Base-by-base conservation (phyloP, 345 rosid genomes). In the Turritis glabra region DNA sequence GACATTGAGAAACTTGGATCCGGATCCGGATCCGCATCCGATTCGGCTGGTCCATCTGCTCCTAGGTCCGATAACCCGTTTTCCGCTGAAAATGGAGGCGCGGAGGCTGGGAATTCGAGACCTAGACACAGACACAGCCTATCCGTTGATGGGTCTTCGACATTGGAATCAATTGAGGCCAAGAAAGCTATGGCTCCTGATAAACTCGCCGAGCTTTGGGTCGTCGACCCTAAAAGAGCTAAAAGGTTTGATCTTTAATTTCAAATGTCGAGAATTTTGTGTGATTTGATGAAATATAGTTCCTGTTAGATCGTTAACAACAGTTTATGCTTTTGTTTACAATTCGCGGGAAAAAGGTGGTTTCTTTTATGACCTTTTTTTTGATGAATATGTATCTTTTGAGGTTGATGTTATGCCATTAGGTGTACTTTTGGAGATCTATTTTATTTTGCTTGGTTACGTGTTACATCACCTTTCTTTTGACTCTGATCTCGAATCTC, bases 101-200 rank as follows among this genome's bases (percentile, higher is more conserved):
- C 27, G 2, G 72, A 61, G 8, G 69, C 62, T 25, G 74, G 52
- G 1, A 71, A 52, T 56, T 72, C 69, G 5, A 72, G 81, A 69
- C 83, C 86, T n/a, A 77, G 93, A 69, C 99, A 95, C 57, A 80
- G 96, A 67, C 84, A 94, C 58, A 91, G 98, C 83, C 88, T 87
- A 65, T 94, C 97, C 10, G 83, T 85, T 55, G 97, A 88, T 65
- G 93, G 91, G 48, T 82, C 84, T 9, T 82, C 88, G 60, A 65
- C 65, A 32, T 32, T 80, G 83, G 96, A 89, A 64, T 82, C 91
- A 2, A 85, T 92, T 22, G 97, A 95, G 75, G 93, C 96, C 4
- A 90, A 90, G 84, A 95, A 90, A 84, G 97, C 99, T 67, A 89
- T 95, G 99, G 90, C 88, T 78, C 94, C 98, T 71, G 88, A 85